These are phyloP conservation scores for Acarospora socialis DNA, from an alignment of 2,329 filamentous ascomycete genomes.

Conservation along the genomic window DNA sequence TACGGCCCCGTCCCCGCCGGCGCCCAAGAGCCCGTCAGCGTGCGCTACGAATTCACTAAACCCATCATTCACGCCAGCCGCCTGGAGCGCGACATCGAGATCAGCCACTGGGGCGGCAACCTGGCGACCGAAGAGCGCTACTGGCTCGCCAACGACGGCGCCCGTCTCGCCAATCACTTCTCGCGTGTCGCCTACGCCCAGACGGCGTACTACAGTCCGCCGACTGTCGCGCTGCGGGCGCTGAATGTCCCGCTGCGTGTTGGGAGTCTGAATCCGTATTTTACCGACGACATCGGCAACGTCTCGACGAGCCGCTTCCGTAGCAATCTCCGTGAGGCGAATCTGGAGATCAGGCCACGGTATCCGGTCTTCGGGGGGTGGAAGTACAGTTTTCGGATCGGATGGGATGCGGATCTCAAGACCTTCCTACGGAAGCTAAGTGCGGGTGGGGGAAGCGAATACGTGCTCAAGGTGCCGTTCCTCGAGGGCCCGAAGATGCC, in stretches of 20 bases:
- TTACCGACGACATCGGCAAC: slow-evolving; percentile 90
- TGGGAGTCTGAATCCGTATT: slow-evolving; percentile 80
- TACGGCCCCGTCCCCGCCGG: slow-evolving; percentile 74
- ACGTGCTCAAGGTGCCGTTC: slow-evolving; percentile 80
- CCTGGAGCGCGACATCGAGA: slow-evolving; percentile 81
- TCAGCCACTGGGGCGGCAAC: slow-evolving; percentile 97
- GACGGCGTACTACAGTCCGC: slow-evolving; percentile 60
- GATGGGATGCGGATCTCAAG: slow-evolving; percentile 81
- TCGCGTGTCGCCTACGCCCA: slow-evolving; percentile 64
- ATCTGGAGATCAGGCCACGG: slow-evolving; percentile 78
- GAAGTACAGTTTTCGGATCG: slow-evolving; percentile 95
- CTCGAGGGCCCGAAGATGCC: slow-evolving; percentile 76
- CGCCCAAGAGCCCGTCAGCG: slow-evolving; percentile 53
- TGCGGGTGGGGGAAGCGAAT: slow-evolving; percentile 48
- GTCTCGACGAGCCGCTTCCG: slow-evolving; percentile 88
- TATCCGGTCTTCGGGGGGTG: slow-evolving; percentile 96
- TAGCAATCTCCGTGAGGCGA: slow-evolving; percentile 59
- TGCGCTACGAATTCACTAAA: slow-evolving; percentile 93
- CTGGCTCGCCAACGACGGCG: slow-evolving; percentile 73
- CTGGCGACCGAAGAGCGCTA: slow-evolving; percentile 90
- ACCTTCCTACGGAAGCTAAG: slow-evolving; percentile 55
- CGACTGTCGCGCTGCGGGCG: slow-evolving; percentile 64
- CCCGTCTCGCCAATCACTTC: slow-evolving; percentile 59
- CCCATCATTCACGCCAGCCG: slow-evolving; percentile 66
- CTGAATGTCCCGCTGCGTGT: slow-evolving; percentile 64